phyloP scores from a whole-genome alignment of 257 asterid genomes.

The Cordia subcordata region DNA sequence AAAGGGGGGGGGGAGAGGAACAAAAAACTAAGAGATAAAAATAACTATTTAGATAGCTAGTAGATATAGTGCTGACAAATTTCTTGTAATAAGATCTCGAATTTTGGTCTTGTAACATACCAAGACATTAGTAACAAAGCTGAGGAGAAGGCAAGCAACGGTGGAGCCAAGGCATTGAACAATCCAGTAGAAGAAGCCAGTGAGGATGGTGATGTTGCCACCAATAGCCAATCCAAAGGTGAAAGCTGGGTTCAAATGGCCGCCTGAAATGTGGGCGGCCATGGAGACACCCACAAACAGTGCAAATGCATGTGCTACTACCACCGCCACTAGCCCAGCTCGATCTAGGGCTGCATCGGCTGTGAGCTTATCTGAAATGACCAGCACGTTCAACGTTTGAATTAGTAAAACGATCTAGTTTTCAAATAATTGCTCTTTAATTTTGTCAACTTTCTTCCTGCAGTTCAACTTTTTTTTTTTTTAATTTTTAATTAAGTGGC shows the following conservation, averaged over 20 bases:
- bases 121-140: constrained; percentile 53
- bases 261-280: constrained; percentile 75
- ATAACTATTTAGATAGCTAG: no score
- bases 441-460: no score
- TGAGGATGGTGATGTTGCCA: constrained; percentile 64
- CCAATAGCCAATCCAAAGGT: constrained; percentile 75
- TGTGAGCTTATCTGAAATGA: constrained; percentile 40
- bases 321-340: constrained; percentile 63
- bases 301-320: constrained; percentile 73
- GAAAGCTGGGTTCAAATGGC: constrained; percentile 79
- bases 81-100: no score
- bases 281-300: constrained; percentile 71
- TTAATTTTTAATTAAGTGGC: no score
- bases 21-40: no score
- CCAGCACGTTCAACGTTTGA: neutral
- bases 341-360: constrained; percentile 51
- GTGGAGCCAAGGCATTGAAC: constrained; percentile 65
- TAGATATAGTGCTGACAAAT: no score
- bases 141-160: constrained; percentile 60
- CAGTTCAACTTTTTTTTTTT: no score
- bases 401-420: neutral
- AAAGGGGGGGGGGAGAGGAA: no score
- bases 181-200: constrained; percentile 69
- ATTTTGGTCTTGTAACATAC: constrained; percentile 22
- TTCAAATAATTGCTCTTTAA: neutral